Evolutionary conservation across 768 basidiomycete genomes (phyloP).

Genomic region (Mrakia frigida): DNA sequence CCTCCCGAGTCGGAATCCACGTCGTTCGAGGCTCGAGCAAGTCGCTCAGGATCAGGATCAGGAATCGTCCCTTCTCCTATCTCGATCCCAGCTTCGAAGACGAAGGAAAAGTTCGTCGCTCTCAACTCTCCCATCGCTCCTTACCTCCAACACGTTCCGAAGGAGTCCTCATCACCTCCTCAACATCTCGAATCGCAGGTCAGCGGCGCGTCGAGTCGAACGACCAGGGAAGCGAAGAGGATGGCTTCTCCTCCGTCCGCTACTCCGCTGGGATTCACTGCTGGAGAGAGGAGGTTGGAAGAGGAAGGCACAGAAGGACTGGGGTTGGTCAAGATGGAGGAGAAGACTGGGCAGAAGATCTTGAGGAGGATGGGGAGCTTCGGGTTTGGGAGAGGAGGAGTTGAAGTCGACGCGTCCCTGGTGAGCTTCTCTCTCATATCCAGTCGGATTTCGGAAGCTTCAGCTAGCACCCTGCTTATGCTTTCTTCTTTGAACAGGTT

Average conservation of each 20-base stretch:
- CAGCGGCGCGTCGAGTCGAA: too few species aligned
- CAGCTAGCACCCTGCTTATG: neutral
- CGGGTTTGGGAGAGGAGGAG: neutral
- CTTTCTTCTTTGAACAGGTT: neutral
- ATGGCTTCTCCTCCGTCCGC: too few species aligned
- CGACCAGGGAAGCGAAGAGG: too few species aligned
- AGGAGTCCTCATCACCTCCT: too few species aligned
- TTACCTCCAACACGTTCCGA: too few species aligned
- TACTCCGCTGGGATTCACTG: too few species aligned
- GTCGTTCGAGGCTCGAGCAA: neutral
- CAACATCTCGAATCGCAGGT: too few species aligned
- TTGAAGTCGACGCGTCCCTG: neutral
- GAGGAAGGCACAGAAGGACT: neutral
- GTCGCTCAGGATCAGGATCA: neutral
- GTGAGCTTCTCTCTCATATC: neutral
- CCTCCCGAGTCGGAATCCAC: neutral
- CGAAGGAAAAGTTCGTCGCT: too few species aligned
- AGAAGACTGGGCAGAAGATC: neutral
- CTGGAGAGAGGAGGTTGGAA: neutral
- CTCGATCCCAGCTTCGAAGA: neutral
- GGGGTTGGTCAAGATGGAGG: neutral
- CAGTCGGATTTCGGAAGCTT: neutral
- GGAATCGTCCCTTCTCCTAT: neutral
- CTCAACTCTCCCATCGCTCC: too few species aligned
- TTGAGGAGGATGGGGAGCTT: slow-evolving; percentile 2